Evolutionary conservation across 2,329 filamentous ascomycete genomes (phyloP), one percentile per base, ranked within the genome.

Genomic region (Laburnicola sp.): DNA sequence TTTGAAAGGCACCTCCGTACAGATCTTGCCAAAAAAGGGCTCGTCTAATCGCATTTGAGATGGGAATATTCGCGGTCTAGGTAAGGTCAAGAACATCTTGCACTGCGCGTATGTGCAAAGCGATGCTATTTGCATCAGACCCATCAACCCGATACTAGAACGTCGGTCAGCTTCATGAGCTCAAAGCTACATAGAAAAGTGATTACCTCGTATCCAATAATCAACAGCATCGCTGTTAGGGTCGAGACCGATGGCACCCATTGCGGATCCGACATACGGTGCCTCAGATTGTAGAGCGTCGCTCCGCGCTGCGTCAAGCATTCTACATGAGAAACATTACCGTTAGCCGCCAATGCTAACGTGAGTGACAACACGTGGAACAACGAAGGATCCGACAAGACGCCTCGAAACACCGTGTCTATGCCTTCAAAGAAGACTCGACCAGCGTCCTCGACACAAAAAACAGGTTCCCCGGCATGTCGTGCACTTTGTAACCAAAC

Each of bases 1-100:
- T 16, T 16, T 16, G 16, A 16, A 16, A 16, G 16, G 16, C 16
- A 16, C 16, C 16, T 16, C 16, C 16, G 25, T 58, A 48, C 2
- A 62, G 38, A 35, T 62, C 59, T 41, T 62, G 56, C 50, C 58
- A 62, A 32, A 59, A 59, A 3, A 62, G 27, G 3, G 56, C 54
- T 31, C 54, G 54, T 8, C 49, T 53, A 7, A 59, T 47, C 2
- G 51, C 35, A 32, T 53, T 40, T 9, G 48, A 41, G 2, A 58
- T 21, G 3, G 25, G 35, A 5, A 51, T 26, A 27, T 59, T 52
- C 5, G 43, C 28, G 3, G 44, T 34, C 31, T 41, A 35, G 10
- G 39, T 49, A 25, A 57, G 41, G 6, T 50, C 39, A 26, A 59
- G 45, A 10, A 61, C 46, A 6, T 40, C 45, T 28, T 53, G 52